Conservation (phyloP, 1,284 basidiomycete species). For the Ceratorhiza oryzae-sativae region DNA sequence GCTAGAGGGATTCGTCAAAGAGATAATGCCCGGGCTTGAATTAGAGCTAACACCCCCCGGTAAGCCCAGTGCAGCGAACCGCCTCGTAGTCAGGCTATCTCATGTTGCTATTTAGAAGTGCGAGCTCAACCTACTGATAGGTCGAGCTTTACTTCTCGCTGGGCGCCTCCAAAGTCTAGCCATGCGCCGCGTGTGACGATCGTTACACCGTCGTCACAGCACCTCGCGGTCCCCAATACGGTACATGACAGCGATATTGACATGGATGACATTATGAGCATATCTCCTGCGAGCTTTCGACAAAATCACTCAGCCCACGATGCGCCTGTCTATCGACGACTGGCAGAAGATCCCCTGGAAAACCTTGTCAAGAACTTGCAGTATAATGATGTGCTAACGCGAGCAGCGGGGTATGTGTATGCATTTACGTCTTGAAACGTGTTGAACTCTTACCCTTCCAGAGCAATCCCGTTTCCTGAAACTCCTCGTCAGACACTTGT, state of each 20-base stretch:
- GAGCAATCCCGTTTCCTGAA: slow-evolving; percentile 23
- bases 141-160: slow-evolving; percentile 14
- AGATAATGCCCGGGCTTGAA: slow-evolving; percentile 15
- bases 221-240: background rate
- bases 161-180: slow-evolving; percentile 4
- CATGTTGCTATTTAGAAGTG: background rate
- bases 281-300: slow-evolving; percentile 8
- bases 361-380: slow-evolving; percentile 24
- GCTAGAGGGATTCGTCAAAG: slow-evolving; percentile 1
- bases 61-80: background rate
- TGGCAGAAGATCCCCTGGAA: slow-evolving; percentile 29
- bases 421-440: background rate
- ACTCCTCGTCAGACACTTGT: slow-evolving; percentile 25
- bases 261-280: slow-evolving; percentile 22
- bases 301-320: background rate
- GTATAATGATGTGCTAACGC: slow-evolving; percentile 18
- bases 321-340: slow-evolving; percentile 1
- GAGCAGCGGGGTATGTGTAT: slow-evolving; percentile 20
- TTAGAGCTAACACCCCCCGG: background rate
- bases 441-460: background rate
- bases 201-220: background rate
- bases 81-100: background rate
- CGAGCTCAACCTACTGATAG: slow-evolving; percentile 1
- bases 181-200: slow-evolving; percentile 8
- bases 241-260: slow-evolving; percentile 29